Conservation (phyloP, 1,139 yeast genomes). For the Yamadazyma diospyri region DNA sequence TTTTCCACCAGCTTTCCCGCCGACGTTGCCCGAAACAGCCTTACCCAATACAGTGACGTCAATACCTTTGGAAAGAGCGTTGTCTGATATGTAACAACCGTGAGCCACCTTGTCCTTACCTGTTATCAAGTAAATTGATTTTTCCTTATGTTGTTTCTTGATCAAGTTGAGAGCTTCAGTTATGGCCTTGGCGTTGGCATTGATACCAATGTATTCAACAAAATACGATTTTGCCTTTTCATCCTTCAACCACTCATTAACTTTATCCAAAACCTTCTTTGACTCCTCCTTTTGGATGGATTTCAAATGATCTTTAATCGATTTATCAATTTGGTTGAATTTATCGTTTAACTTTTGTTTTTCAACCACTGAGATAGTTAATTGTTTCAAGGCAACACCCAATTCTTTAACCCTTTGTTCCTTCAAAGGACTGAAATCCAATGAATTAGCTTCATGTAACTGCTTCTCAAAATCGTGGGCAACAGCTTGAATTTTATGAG, state of each 20-base stretch:
- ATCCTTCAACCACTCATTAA: conserved; percentile 60
- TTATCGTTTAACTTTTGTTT: conserved; percentile 73
- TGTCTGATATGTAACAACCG: conserved; percentile 83
- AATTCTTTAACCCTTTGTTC: conserved; percentile 79
- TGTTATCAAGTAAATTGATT: conserved; percentile 79
- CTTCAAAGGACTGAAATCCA: conserved; percentile 65
- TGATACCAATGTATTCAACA: conserved; percentile 65
- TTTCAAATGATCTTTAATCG: conserved; percentile 83
- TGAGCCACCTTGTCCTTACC: conserved; percentile 89
- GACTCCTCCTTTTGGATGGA: conserved; percentile 83
- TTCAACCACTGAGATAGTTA: conserved; percentile 76
- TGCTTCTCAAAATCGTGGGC: conserved; percentile 68
- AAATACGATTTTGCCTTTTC: conserved; percentile 50
- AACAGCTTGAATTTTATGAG: conserved; percentile 81
- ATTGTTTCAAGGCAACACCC: conserved; percentile 79
- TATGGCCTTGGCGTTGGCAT: conserved; percentile 89
- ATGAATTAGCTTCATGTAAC: conserved; percentile 53
- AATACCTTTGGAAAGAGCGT: conserved; percentile 66
- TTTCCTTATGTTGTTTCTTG: conserved; percentile 73
- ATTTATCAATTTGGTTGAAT: conserved; percentile 77
- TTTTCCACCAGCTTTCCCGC: conserved; percentile 99
- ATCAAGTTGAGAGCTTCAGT: conserved; percentile 86
- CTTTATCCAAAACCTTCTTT: conserved; percentile 77
- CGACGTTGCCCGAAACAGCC: conserved; percentile 68
- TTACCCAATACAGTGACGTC: conserved; percentile 74